Percentiles rank a stretch among this genome's conserved stretches.
phyloP scores from a whole-genome alignment of 169 alveolate genomes.

The Eimeria maxima region DNA sequence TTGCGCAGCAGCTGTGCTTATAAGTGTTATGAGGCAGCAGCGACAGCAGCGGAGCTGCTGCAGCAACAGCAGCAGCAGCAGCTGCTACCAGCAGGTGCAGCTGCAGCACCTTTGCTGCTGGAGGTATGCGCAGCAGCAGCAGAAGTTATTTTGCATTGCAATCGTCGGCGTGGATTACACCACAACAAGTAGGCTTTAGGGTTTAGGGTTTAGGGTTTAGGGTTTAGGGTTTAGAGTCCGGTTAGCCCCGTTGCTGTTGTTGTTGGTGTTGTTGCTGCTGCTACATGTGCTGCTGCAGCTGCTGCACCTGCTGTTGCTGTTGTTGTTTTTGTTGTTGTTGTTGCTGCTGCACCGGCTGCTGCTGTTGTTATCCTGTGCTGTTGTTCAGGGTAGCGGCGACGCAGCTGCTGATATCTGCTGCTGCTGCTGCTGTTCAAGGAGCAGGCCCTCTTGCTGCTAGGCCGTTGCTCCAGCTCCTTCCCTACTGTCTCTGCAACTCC shows the following conservation, averaged over 20 bases:
- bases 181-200: background rate
- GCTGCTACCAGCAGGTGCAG: conserved; percentile 16
- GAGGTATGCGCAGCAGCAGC: conserved; percentile 47
- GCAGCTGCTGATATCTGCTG: conserved; percentile 6
- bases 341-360: conserved; percentile 20
- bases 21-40: background rate
- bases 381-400: conserved; percentile 1
- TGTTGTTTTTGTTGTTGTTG: background rate
- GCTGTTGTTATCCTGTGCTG: background rate
- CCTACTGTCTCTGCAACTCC: background rate
- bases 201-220: conserved; percentile 49
- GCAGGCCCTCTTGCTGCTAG: background rate
- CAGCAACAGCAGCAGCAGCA: conserved; percentile 48
- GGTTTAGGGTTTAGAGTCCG: background rate
- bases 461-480: conserved; percentile 5
- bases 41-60: conserved; percentile 28
- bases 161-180: background rate
- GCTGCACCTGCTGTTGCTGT: too few species aligned
- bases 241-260: too few species aligned
- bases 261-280: background rate
- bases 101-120: conserved; percentile 36
- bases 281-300: background rate
- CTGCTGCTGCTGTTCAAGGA: conserved; percentile 15
- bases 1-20: background rate
- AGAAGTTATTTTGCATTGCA: background rate